Evolutionary conservation across 2,329 filamentous ascomycete species (phyloP), one percentile per base, ranked within the genome.

Genomic region (Aspergillus sp.): DNA sequence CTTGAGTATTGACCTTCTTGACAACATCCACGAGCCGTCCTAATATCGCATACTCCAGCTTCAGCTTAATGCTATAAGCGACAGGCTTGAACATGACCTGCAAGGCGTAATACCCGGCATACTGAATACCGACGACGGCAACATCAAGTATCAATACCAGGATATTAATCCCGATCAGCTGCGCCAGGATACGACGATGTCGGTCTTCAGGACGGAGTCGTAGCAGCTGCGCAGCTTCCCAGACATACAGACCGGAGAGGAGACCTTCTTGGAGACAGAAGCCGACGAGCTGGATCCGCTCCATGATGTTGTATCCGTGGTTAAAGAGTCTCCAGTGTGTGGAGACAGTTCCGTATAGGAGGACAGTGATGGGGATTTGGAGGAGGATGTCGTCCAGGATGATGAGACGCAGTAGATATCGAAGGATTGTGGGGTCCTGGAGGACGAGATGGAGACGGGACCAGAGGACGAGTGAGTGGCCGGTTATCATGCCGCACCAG

Each of bases 31-130:
- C 74, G 8, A 82, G 66, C 54, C 77, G 77, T 7, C 82, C 75
- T 4, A 87, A 73, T 38, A 87, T 80, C 19, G 82, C 80, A 61
- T 82, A 81, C 70, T 87, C 85, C 4, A 85, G 78, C 57, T 84
- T 83, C 36, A 84, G 74, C 75, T 75, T 75, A 58, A 75, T 65
- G 54, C 72, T 74, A 54, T 75, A 75, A 0, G 65, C 68, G 8
- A 73, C 74, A 0, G 75, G 72, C 59, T 80, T 80, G 60, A 77
- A 74, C 54, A 72, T 71, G 8, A 75, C 73, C 63, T 81, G 77
- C 10, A 79, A 61, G 2, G 71, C 65, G 27, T 77, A 76, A 27
- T 78, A 73, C 19, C 75, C 71, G 15, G 74, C 73, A 62, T 78
- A 78, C 30, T 77, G 68, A 3, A 79, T 64, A 21, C 71, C 73